Evolutionary conservation across 768 basidiomycete species (phyloP), one percentile per base, ranked within the genome.

Genomic region (button mushroom (Agaricus bisporus)): DNA sequence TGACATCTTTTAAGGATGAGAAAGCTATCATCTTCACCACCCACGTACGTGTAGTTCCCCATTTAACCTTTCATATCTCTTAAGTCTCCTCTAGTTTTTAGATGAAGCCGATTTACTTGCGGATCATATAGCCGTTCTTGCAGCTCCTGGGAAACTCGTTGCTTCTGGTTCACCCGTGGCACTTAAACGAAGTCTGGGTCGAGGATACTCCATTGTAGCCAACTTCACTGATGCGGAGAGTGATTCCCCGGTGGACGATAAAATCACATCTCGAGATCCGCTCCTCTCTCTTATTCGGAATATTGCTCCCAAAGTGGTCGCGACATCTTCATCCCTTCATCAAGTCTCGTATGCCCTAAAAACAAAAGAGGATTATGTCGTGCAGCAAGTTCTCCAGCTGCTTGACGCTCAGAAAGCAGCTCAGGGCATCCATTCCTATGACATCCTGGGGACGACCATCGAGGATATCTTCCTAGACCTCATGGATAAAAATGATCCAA

Each of bases 401-500:
- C 66, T 90, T 1, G 81, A 87, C 26, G 55, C 64, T 0, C 72
- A 81, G 35, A 70, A 68, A 36, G 59, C 51, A 7, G 56, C 58
- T 0, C 70, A 73, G 41, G 55, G 63, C 8, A 70, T 88, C 36
- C 61, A 61, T 0, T 81, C 80, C 0, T 87, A 85, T 60, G 84
- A 89, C 51, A 74, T 89, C 20, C 67, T 86, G 18, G 83, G 86
- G 9, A 84, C 88, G 0, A 81, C 86, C 7, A 84, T 92, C 38
- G 89, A 92, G 64, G 86, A 90, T 53, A 86, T 92, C 42, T 91
- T 92, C 70, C 73, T 92, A 17, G 74, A 78, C 38, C 67, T 92
- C 15, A 88, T 90, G 86, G 66, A 66, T 44, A 70, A 75, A 14
- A 68, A 76, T 25, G 46, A 48, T 20, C 26, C 32, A 18, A 67